Evolutionary conservation across 2,329 filamentous ascomycete genomes (phyloP), one percentile per base, ranked within the genome.

Genomic region (Lachnellula occidentalis): DNA sequence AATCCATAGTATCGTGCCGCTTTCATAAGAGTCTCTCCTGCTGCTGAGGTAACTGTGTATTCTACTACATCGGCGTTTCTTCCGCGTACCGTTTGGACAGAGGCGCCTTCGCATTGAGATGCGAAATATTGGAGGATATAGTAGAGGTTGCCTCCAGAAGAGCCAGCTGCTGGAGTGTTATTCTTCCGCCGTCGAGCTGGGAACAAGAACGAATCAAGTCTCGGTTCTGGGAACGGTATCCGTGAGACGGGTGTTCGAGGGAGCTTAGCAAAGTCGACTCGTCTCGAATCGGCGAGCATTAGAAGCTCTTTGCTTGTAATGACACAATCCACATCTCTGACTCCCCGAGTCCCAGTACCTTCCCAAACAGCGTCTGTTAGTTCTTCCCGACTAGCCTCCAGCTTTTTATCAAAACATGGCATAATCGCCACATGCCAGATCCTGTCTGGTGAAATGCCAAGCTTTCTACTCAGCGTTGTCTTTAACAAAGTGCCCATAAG

Each of bases 381-480:
- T 71, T 99, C 94, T 70, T 91, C 87, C 51, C 94, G 85, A 64
- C 91, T 95, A 6, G 94, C 94, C 73, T 99, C 94, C 27, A 99
- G 80, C 72, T 99, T 99, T 77, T 99, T 99, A 71, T 99, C 94
- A 70, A 99, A 97, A 71, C 94, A 99, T 19, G 94, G 94, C 94
- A 99, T 99, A 45, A 99, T 79, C 12, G 92, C 90, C 51, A 97
- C 73, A 71, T 97, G 92, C 90, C 92, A 99, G 69, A 99, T 91
- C 62, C 85, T 83, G 59, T 86, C 84, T 0, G 91, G 87, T 1
- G 86, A 72, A 48, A 96, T 83, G 34, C 82, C 82, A 58, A 92
- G 79, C 50, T 76, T 79, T 61, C 82, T 83, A 70, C 87, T 90
- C 36, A 99, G 74, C 0, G 88, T 82, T 0, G 90, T 92, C 72